Conservation (phyloP, 1,284 basidiomycete genomes). For the Trichosporon ovoides region DNA sequence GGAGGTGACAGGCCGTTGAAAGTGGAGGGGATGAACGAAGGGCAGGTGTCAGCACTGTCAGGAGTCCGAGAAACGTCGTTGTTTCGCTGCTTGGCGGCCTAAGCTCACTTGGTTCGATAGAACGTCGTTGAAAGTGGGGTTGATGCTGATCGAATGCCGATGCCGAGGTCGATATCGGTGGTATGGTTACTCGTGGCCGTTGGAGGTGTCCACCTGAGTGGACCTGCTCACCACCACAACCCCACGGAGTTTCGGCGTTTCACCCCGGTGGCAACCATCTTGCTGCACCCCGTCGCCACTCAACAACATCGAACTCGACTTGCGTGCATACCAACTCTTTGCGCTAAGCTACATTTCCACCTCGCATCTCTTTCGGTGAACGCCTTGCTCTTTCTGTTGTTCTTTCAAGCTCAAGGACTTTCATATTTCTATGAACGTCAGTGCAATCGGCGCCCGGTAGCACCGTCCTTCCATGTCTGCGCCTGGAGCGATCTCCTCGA, state of each 20-base stretch:
- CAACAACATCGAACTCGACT: constrained; percentile 2
- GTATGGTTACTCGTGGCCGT: not conserved
- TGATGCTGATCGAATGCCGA: constrained; percentile 3
- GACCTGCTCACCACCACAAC: constrained; percentile 2
- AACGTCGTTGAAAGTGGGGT: not conserved
- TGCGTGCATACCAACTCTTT: too few relatives aligned
- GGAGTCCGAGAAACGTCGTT: not conserved
- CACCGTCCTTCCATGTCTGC: too few relatives aligned
- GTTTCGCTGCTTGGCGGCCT: not conserved
- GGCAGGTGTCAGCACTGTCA: constrained; percentile 4
- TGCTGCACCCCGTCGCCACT: not conserved
- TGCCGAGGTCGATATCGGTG: constrained; percentile 2
- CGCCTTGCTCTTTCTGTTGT: too few relatives aligned
- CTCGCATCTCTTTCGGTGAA: too few relatives aligned
- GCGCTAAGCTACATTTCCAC: too few relatives aligned
- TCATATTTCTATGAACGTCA: too few relatives aligned
- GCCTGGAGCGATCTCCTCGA: too few relatives aligned
- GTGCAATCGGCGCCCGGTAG: too few relatives aligned
- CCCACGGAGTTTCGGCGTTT: constrained; percentile 4
- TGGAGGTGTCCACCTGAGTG: not conserved
- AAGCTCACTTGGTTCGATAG: constrained; percentile 6
- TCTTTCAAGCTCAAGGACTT: too few relatives aligned
- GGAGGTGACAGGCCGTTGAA: not conserved
- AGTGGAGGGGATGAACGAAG: constrained; percentile 3
- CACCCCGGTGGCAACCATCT: not conserved